These are phyloP conservation scores for Neonectria sp. DNA, from an alignment of 2,329 filamentous ascomycete species.

Conservation along the genomic window DNA sequence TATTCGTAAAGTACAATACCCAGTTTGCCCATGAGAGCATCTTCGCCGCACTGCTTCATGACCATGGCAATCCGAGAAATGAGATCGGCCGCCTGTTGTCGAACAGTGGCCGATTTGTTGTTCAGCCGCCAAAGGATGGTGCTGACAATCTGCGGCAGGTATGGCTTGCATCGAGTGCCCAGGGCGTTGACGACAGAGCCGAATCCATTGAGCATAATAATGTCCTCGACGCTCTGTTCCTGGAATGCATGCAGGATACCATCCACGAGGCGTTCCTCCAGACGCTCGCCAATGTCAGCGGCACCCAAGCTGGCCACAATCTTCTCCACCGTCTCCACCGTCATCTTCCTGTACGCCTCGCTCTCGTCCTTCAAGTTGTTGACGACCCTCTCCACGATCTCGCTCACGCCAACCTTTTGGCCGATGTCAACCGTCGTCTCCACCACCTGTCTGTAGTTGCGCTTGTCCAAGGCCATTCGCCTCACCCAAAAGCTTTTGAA, in stretches of 20 bases:
- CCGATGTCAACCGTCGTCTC: constrained; percentile 98
- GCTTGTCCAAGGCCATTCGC: constrained; percentile 96
- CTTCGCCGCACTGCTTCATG: constrained; percentile 98
- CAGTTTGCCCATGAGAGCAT: constrained; percentile 95
- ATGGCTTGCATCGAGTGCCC: constrained; percentile 94
- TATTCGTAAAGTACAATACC: constrained; percentile 97
- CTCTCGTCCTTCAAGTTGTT: constrained; percentile 98
- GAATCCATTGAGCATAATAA: constrained; percentile 97
- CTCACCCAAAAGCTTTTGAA: constrained; percentile 99
- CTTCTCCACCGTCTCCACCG: constrained; percentile 97
- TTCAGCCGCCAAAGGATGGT: constrained; percentile 97
- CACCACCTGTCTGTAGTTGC: constrained; percentile 97
- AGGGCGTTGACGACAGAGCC: constrained; percentile 97
- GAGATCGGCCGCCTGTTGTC: constrained; percentile 96
- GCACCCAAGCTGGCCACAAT: constrained; percentile 93
- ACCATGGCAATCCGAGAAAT: constrained; percentile 98
- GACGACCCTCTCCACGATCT: constrained; percentile 94
- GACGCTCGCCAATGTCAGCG: constrained; percentile 90
- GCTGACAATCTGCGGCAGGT: constrained; percentile 95
- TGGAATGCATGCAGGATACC: constrained; percentile 97
- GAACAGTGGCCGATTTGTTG: constrained; percentile 97
- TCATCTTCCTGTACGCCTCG: constrained; percentile 99
- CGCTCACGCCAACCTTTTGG: constrained; percentile 96
- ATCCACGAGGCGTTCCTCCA: constrained; percentile 95
- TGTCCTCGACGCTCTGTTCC: constrained; percentile 96